Percentiles rank a stretch among this genome's conserved stretches.
Conservation (phyloP, 441 rosid genomes). For the Hura crepitans region DNA sequence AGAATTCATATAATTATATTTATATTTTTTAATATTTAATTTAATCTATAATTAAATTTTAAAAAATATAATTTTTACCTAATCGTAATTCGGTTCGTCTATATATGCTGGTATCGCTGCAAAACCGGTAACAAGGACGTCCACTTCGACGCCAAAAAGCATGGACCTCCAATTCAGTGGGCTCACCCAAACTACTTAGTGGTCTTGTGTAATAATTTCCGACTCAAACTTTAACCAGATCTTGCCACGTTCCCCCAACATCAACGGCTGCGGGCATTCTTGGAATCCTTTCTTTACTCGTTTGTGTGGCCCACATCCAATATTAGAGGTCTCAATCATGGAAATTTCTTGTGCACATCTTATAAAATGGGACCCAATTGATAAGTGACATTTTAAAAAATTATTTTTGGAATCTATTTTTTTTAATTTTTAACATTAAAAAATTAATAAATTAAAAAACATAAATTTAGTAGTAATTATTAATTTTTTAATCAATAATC, state of each 20-base stretch:
- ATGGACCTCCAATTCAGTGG: conserved; percentile 26
- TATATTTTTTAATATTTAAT: too few relatives aligned
- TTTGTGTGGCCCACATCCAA: conserved; percentile 20
- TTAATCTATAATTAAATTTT: too few relatives aligned
- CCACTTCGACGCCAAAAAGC: conserved; percentile 6
- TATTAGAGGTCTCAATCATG: conserved; percentile 28
- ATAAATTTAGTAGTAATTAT: conserved; percentile 7
- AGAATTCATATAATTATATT: too few relatives aligned
- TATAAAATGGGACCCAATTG: conserved; percentile 13
- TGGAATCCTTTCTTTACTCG: conserved; percentile 35
- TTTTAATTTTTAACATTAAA: not conserved
- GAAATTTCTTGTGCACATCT: conserved; percentile 26
- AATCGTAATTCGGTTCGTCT: not conserved
- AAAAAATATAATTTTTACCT: not conserved
- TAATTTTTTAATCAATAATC: conserved; percentile 23
- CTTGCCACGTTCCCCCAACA: conserved; percentile 19
- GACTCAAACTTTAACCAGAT: not conserved
- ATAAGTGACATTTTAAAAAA: conserved; percentile 7
- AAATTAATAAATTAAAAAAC: not conserved
- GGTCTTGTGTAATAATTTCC: conserved; percentile 27
- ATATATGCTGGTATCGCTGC: not conserved
- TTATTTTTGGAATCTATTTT: not conserved
- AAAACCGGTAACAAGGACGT: not conserved
- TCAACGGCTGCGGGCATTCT: not conserved
- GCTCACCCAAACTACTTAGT: conserved; percentile 9